Evolutionary conservation across 495 filamentous ascomycete genomes (phyloP).

Genomic region (Emericellopsis terricola): DNA sequence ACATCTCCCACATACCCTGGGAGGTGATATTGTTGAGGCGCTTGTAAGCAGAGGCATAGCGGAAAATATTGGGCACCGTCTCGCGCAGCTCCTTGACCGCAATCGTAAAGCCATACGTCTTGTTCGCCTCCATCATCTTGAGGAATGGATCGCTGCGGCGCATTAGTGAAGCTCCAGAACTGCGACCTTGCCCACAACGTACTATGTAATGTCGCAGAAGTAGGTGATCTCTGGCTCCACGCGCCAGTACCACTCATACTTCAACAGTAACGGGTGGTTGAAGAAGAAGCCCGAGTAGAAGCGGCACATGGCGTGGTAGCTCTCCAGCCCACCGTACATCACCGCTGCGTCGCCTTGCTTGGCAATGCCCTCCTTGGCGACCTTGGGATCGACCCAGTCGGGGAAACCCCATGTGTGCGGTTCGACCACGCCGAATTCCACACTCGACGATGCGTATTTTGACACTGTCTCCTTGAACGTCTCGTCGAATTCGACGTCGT

Average conservation of each 20-base stretch:
- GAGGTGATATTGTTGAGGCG: constrained; percentile 79
- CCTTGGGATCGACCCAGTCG: constrained; percentile 85
- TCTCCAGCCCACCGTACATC: constrained; percentile 99
- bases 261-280: constrained; percentile 84
- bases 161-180: too few relatives aligned
- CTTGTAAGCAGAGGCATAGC: constrained; percentile 98
- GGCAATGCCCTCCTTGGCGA: constrained; percentile 84
- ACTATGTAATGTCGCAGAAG: constrained; percentile 99
- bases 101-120: constrained; percentile 98
- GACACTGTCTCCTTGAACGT: constrained; percentile 75
- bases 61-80: constrained; percentile 97
- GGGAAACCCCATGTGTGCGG: constrained; percentile 89
- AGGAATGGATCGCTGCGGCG: constrained; percentile 73
- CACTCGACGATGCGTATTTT: constrained; percentile 72
- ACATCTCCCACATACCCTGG: constrained; percentile 98
- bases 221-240: constrained; percentile 99
- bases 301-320: constrained; percentile 95
- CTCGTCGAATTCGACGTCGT: constrained; percentile 90
- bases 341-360: constrained; percentile 96
- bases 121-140: constrained; percentile 80
- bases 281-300: constrained; percentile 99
- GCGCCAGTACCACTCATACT: constrained; percentile 99
- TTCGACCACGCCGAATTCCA: constrained; percentile 92
- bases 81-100: constrained; percentile 97
- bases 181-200: too few relatives aligned